Conservation (phyloP, 2,329 filamentous ascomycete genomes). For the Aspergillus quadrilineatus region DNA sequence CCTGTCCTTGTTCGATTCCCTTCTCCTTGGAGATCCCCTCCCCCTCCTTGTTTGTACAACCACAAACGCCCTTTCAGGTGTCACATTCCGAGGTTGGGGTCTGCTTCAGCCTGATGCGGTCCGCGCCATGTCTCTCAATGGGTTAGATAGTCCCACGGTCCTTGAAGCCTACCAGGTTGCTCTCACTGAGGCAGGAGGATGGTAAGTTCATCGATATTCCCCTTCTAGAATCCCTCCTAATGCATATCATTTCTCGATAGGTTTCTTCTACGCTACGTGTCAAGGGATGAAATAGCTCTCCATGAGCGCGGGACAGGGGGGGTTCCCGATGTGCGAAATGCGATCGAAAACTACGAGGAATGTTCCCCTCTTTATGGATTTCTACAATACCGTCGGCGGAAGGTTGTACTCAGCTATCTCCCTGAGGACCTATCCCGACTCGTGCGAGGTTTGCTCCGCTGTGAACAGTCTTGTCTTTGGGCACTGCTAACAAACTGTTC, state of each 20-base stretch:
- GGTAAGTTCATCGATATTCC: conserved; percentile 59
- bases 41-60: conserved; percentile 16
- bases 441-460: conserved; percentile 71
- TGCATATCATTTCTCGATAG: conserved; percentile 48
- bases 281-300: conserved; percentile 82
- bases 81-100: conserved; percentile 3
- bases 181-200: conserved; percentile 82
- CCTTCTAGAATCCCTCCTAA: conserved; percentile 1
- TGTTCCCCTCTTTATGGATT: conserved; percentile 89
- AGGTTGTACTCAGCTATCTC: conserved; percentile 88
- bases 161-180: conserved; percentile 81
- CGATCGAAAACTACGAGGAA: conserved; percentile 76
- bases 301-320: conserved; percentile 75
- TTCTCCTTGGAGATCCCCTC: conserved; percentile 9
- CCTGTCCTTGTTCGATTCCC: conserved; percentile 2
- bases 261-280: conserved; percentile 90
- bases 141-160: conserved; percentile 77
- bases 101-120: conserved; percentile 31
- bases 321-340: conserved; percentile 76
- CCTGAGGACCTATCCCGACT: conserved; percentile 88
- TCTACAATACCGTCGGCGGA: conserved; percentile 82
- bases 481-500: conserved; percentile 14
- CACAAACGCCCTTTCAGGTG: conserved; percentile 15
- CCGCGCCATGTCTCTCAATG: conserved; percentile 85
- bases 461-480: not conserved